Evolutionary conservation across 192 early-diverging fungal species (phyloP), one percentile per base, ranked within the genome.

Genomic region (Entophlyctis luteolus): DNA sequence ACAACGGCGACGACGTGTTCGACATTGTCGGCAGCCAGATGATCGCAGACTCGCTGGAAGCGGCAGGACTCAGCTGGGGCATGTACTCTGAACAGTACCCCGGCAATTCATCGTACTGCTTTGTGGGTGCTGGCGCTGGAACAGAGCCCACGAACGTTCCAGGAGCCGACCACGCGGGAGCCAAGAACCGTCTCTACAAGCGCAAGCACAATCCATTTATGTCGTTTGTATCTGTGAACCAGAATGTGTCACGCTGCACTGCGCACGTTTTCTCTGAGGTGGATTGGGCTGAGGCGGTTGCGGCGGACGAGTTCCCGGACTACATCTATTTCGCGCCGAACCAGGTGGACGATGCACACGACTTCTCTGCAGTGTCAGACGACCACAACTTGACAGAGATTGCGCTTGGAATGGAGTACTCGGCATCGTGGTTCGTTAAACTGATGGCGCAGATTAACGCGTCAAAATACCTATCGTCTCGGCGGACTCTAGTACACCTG

Each of bases 251-350:
- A 16, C 55, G 55, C 23, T 56, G 55, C 23, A 18, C 8, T 14
- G 14, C 36, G 12, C 55, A 56, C 31, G 55, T 56, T 23, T 33
- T 33, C 23, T 27, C 23, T 35, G 55, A 56, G 55, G 14, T n/a
- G 29, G 55, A 56, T 23, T 56, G 55, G 55, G 55, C 55, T 22
- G 55, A 10, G 16, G 55, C 55, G 16, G 55, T 56, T 16, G 23
- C 8, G 29, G 55, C 55, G 16, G 55, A 56, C 23, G 22, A 18
- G 5, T 56, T 56, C 55, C 55, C 55, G 6, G 55, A 56, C 12
- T 56, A 56, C 55, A 10, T 23, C 29, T 56, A 56, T 35, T 6
- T 56, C 23, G 55, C 72, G 18, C 88, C 88, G n/a, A 79, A 89
- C 72, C 75, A 86, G 70, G 62, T 67, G 23, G 55, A 56, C 55